Base-by-base conservation (phyloP, 2,329 filamentous ascomycete species). In the Huntiella moniliformis region DNA sequence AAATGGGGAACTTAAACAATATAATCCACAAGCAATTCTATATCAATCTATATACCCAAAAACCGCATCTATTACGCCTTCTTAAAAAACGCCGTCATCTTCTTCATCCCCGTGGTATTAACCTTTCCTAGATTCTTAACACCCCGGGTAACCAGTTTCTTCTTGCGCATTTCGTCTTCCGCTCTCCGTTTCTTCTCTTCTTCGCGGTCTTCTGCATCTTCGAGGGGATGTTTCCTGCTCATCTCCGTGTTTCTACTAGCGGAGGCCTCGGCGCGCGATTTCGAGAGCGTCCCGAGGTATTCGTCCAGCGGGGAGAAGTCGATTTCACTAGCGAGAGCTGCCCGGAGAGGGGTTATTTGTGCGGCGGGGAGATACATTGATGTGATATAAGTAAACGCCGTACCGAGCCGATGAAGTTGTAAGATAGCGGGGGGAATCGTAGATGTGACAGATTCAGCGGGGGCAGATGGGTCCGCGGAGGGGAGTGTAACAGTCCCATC, bases 71-170 rank as follows among this genome's bases (percentile, higher is more conserved):
- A 28, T 31, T 33, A 57, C 51, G 72, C 73, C 63, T 88, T 92
- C 50, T 76, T 76, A 61, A 98, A 98, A 63, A 98, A 98, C 51
- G 79, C 74, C 58, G 83, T 94, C 73, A 98, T 73, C 67, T 96
- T 98, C 71, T 82, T 91, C 91, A 98, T 98, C 1, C 91, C 91
- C 16, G 64, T 74, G 0, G 81, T 87, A 62, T 96, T 82, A 41
- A 87, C 88, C 64, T 96, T 98, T 59, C 82, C 82, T 56, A 98
- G 60, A 41, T 87, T 73, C 57, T 77, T 79, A 1, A 95, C 75
- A 0, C 76, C 87, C 22, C 77, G 70, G 51, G 82, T 91, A 62
- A 83, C 73, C 17, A 66, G 67, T 2, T 73, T 74, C 63, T 92
- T 87, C 60, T 75, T 79, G 64, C 79, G 82, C 49, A 94, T 87